Evolutionary conservation across 768 basidiomycete species (phyloP), one percentile per base, ranked within the genome.

Genomic region (Termitomyces sp.): DNA sequence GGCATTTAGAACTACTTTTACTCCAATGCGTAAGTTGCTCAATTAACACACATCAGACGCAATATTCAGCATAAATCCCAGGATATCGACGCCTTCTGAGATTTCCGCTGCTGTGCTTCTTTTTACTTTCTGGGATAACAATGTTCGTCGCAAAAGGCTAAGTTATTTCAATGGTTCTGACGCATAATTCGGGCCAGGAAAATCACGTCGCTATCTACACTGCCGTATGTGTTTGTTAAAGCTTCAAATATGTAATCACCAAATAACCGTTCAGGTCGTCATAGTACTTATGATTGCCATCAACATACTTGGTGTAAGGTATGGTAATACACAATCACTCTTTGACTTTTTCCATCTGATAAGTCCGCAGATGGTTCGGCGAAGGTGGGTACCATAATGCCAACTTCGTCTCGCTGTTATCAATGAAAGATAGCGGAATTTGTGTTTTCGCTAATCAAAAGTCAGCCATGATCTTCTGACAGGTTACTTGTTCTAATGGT

Each of bases 241-340:
- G 4, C 12, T 41, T 29, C 7, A 56, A 1, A 55, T 26, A 9
- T 8, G 9, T 12, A 7, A 32, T 18, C 4, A 36, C 14, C n/a
- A 26, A 44, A 44, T 1, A 26, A 42, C 27, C 36, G 22, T 13
- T 24, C 27, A 51, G 73, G 64, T 85, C 22, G 69, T 88, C n/a
- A 76, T 80, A 46, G 68, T 86, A 20, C 63, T 80, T n/a, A 79
- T 84, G 22, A 80, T 79, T 63, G 62, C 76, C 18, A 81, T 88
- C 74, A 88, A 89, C 63, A 75, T 88, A 27, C 83, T 88, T 62
- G 87, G 88, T 60, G 86, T 86, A n/a, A 76, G 80, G 74, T 86
- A 65, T 6, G 80, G 74, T 86, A 65, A 5, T 18, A 36, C 50
- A 14, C n/a, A 49, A 39, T 20, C 10, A 13, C 46, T 47, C 22